phyloP scores from a whole-genome alignment of 768 basidiomycete species.

The Mrakia frigida region DNA sequence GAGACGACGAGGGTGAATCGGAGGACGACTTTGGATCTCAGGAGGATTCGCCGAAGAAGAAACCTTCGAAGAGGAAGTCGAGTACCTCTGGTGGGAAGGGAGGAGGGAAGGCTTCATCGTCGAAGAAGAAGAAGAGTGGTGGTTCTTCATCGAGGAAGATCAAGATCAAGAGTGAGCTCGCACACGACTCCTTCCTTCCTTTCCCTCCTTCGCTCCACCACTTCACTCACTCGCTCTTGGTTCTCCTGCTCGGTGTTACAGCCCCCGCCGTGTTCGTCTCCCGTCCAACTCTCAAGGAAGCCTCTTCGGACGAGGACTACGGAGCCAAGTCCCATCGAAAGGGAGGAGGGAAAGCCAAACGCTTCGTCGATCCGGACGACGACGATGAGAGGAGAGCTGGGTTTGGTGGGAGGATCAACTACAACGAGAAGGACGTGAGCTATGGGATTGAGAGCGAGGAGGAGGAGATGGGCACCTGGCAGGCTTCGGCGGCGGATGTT shows the following conservation, averaged over 20 bases:
- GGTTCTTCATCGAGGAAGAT: not conserved
- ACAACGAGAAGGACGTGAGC: conserved; percentile 36
- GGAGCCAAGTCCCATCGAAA: conserved; percentile 39
- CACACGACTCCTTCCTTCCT: not conserved
- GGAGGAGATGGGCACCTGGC: conserved; percentile 33
- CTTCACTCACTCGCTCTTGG: not conserved
- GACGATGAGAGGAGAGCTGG: conserved; percentile 23
- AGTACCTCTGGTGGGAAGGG: conserved; percentile 12
- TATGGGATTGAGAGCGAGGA: conserved; percentile 35
- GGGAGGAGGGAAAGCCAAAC: conserved; percentile 28
- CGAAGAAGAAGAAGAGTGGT: conserved; percentile 33
- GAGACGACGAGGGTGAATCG: conserved; percentile 36
- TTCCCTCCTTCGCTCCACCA: not conserved
- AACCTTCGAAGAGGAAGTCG: conserved; percentile 33
- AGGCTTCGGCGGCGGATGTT: not conserved
- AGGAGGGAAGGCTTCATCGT: not conserved
- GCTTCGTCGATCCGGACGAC: conserved; percentile 33
- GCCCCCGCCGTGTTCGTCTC: conserved; percentile 37
- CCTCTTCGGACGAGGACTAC: conserved; percentile 42
- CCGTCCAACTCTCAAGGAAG: conserved; percentile 27
- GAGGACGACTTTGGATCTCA: conserved; percentile 36
- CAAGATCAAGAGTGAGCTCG: conserved; percentile 18
- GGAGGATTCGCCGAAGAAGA: conserved; percentile 32
- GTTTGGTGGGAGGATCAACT: conserved; percentile 37
- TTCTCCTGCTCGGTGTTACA: conserved; percentile 4